Evolutionary conservation across 805 yeast genomes (phyloP), one percentile per base, ranked within the genome.

Genomic region (Barnettozyma sp.): DNA sequence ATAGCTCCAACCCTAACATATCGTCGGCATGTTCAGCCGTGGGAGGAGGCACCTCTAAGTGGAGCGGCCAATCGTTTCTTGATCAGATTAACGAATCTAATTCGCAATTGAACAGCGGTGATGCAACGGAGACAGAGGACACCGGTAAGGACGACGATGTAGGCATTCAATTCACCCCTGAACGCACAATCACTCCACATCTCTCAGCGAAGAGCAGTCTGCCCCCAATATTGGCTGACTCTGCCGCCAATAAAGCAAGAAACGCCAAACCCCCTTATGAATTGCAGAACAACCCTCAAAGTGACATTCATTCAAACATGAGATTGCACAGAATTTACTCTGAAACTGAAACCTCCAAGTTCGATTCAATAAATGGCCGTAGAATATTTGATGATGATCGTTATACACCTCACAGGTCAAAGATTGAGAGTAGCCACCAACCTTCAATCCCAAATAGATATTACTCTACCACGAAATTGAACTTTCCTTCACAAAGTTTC

Each of bases 331-430:
- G 81, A 47, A 75, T 78, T 0, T 78, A 70, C 48, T 79, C 86
- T 3, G 87, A 78, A 43, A 71, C 70, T 16, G 87, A 79, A 47
- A 70, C 73, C 26, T 68, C 70, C 23, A 76, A 76, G 41, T 80
- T 76, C 54, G 74, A 75, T 46, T 60, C 59, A 22, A 56, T 61
- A 30, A 71, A 76, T 2, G 82, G 82, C 6, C 68, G 67, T 33
- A 52, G 81, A 30, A 52, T 73, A 39, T 70, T 55, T 43, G 77
- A 74, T 48, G 80, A 75, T 50, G 68, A 68, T 29, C 60, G 59
- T 30, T 70, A 73, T 39, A 57, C 78, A 29, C 73, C 77, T 3
- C 58, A 50, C 26, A 50, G 35, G 22, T 27, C 38, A 2, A 35
- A 34, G 16, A 26, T 25, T 6, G 34, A 19, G n/a, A n/a, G n/a